Base-by-base conservation (phyloP, 441 rosid species). In the Jatropha podagrica region DNA sequence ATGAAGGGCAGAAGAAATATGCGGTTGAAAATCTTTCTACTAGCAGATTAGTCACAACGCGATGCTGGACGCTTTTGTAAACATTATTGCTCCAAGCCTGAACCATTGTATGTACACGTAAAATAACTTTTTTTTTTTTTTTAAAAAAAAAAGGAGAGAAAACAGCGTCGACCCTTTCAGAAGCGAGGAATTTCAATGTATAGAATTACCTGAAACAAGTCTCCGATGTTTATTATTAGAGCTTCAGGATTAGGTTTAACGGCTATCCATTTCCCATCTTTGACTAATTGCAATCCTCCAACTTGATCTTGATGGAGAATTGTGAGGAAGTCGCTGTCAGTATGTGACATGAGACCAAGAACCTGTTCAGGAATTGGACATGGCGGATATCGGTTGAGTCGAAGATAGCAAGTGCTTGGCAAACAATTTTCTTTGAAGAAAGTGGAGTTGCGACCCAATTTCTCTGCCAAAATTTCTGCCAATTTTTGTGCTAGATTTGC, bases 261-360 rank as follows among this genome's bases (percentile, higher is more conserved):
- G 2, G 93, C 87, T 37, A 93, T 74, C 99, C 99, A 95, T 81
- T 78, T 92, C 17, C 87, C 91, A 67, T 91, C 92, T 80, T 90
- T 91, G 60, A 92, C 86, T 51, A 95, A 75, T 71, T 92, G 99
- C 80, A 95, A 84, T 2, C 99, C 99, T 51, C 98, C 98, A 12
- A 95, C 92, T 62, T 86, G 84, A 52, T 95, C 99, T 80, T 95
- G 98, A 60, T 88, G 83, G 58, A 95, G 74, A 76, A 95, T 82
- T 0, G 99, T 95, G 83, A 95, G 93, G 86, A 95, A 95, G 82
- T 95, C 97, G 64, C 96, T 93, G 68, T 95, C 98, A 0, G 99
- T 95, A 83, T 95, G 99, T 4, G 99, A 97, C 88, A 88, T 88
- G 55, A 95, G 82, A 3, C 98, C 99, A 74, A 81, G 87, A 15